Evolutionary conservation across 2,329 filamentous ascomycete species (phyloP).

Genomic region (Paramyrothecium roridum): DNA sequence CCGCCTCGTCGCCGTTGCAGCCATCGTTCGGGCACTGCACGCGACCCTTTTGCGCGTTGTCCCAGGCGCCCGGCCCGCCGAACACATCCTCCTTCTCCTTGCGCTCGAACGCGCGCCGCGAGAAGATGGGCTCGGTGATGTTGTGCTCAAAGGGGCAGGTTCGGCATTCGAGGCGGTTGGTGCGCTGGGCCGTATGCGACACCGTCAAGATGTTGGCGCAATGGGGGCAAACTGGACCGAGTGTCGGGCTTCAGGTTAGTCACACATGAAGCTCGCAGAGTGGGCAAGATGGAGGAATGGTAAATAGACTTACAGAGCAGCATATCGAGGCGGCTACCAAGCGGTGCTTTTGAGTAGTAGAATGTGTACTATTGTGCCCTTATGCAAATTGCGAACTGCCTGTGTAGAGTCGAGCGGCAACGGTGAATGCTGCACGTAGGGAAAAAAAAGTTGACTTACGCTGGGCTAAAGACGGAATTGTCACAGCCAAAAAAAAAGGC

Average conservation of each 20-base stretch:
- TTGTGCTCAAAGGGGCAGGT: constrained; percentile 92
- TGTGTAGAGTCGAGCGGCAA: not conserved
- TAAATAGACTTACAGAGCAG: constrained; percentile 55
- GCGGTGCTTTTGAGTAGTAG: no score
- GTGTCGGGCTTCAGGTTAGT: constrained; percentile 9
- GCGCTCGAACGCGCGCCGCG: constrained; percentile 78
- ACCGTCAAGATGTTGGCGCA: constrained; percentile 84
- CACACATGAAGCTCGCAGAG: no score
- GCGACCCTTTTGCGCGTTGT: constrained; percentile 81
- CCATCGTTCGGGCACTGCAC: constrained; percentile 79
- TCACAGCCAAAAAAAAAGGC: not conserved
- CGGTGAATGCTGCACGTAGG: not conserved
- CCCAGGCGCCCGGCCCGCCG: constrained; percentile 83
- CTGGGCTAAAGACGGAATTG: not conserved
- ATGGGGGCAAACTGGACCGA: constrained; percentile 67
- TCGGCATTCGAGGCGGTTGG: constrained; percentile 89
- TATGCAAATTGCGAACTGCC: not conserved
- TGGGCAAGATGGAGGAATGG: constrained; percentile 4
- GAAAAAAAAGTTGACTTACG: not conserved
- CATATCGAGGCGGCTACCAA: constrained; percentile 38
- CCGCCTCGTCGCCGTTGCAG: constrained; percentile 81
- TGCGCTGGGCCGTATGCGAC: constrained; percentile 51
- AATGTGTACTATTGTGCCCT: not conserved
- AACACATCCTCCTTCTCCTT: constrained; percentile 89
- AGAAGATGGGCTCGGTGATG: constrained; percentile 75